These are phyloP conservation scores for Trypethelium eluteriae DNA, from an alignment of 495 filamentous ascomycete species.

Conservation along the genomic window DNA sequence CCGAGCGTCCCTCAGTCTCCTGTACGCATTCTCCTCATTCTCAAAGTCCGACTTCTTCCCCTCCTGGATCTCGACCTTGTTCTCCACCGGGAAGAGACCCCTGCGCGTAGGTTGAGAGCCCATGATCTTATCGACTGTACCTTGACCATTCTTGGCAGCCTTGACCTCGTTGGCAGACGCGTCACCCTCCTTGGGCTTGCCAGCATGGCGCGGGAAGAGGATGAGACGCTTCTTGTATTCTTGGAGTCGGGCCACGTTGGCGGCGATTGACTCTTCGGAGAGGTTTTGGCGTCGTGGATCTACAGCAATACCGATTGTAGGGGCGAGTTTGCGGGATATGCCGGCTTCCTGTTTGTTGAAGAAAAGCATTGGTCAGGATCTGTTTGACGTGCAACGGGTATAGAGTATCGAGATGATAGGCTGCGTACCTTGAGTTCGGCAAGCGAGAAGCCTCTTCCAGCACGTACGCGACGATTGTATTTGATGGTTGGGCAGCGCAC, in stretches of 20 bases:
- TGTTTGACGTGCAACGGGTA: neutral
- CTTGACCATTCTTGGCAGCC: slow-evolving; percentile 58
- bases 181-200: slow-evolving; percentile 85
- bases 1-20: slow-evolving; percentile 74
- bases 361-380: neutral
- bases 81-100: slow-evolving; percentile 61
- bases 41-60: slow-evolving; percentile 71
- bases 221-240: slow-evolving; percentile 91
- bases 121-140: slow-evolving; percentile 46
- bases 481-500: slow-evolving; percentile 91
- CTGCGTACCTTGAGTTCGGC: slow-evolving; percentile 87
- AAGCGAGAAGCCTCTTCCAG: slow-evolving; percentile 94
- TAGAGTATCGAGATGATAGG: neutral
- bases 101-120: slow-evolving; percentile 17
- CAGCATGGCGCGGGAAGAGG: slow-evolving; percentile 91
- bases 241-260: slow-evolving; percentile 93
- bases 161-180: slow-evolving; percentile 78
- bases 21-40: slow-evolving; percentile 74
- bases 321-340: slow-evolving; percentile 87
- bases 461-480: slow-evolving; percentile 97
- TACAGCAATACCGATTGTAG: slow-evolving; percentile 93
- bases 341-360: slow-evolving; percentile 65
- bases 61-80: slow-evolving; percentile 58
- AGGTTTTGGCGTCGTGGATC: slow-evolving; percentile 95
- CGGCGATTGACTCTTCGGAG: slow-evolving; percentile 81